These are phyloP conservation scores for Vitis hybrid DNA, from an alignment of 177 flowering plant genomes.

Conservation along the genomic window DNA sequence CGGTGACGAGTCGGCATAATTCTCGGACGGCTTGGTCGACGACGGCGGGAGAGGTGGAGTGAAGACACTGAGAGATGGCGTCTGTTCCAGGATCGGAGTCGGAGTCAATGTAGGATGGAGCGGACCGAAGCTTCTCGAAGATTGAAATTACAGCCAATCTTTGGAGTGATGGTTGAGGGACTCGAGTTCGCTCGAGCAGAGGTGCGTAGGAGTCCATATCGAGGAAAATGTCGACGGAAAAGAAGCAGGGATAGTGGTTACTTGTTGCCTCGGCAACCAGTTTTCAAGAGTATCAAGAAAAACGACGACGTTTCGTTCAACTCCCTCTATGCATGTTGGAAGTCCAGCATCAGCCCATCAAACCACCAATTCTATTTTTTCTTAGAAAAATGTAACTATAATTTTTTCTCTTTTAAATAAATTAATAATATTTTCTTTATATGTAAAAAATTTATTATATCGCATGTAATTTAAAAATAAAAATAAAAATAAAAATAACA, in stretches of 20 bases:
- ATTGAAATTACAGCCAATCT: constrained; percentile 71
- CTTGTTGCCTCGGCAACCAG: neutral
- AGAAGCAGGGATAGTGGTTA: neutral
- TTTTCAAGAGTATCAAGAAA: neutral
- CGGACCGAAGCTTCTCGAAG: constrained; percentile 79
- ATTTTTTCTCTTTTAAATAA: no score
- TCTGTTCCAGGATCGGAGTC: constrained; percentile 52
- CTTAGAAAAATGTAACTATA: no score
- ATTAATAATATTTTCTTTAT: no score
- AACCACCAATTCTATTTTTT: no score
- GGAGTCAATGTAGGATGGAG: constrained; percentile 38
- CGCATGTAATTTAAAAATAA: neutral
- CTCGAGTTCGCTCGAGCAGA: constrained; percentile 54
- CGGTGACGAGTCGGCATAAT: constrained; percentile 70
- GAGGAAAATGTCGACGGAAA: neutral
- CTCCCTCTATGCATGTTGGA: no score
- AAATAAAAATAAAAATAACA: neutral
- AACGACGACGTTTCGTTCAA: neutral
- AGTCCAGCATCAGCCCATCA: no score
- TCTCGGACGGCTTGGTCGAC: constrained; percentile 87
- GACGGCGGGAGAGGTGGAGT: constrained; percentile 54
- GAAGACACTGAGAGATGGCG: constrained; percentile 65
- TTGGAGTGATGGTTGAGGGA: constrained; percentile 86
- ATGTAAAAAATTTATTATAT: no score
- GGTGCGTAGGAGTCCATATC: constrained; percentile 67